Evolutionary conservation across 1,284 basidiomycete genomes (phyloP).

Genomic region (Singerocomus rubriflavus): DNA sequence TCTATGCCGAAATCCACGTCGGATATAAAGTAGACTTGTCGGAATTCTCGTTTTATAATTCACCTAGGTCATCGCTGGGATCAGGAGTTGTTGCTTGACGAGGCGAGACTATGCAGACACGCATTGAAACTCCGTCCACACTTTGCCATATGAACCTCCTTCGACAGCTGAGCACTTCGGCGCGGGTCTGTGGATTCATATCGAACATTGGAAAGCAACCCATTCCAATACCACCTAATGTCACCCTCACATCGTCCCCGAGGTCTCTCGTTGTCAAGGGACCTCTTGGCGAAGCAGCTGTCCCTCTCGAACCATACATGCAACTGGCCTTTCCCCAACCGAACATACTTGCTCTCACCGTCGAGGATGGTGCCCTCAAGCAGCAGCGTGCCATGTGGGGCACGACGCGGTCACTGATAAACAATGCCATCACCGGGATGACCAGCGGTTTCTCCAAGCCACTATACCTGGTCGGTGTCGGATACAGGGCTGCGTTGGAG

Average conservation of each 20-base stretch:
- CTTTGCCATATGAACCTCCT: constrained; percentile 32
- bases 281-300: constrained; percentile 70
- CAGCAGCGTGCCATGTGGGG: constrained; percentile 91
- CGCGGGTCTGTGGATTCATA: constrained; percentile 36
- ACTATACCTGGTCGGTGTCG: constrained; percentile 91
- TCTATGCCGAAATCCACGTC: too few species aligned
- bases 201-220: constrained; percentile 85
- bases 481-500: constrained; percentile 89
- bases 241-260: constrained; percentile 56
- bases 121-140: constrained; percentile 13
- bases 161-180: constrained; percentile 48
- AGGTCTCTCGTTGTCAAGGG: constrained; percentile 71
- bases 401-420: constrained; percentile 83
- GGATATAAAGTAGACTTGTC: too few species aligned
- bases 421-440: constrained; percentile 90
- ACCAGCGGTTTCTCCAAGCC: constrained; percentile 83
- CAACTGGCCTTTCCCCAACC: constrained; percentile 54
- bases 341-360: constrained; percentile 54
- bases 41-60: too few species aligned
- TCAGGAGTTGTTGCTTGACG: too few species aligned
- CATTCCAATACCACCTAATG: constrained; percentile 66
- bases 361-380: constrained; percentile 72
- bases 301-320: constrained; percentile 71
- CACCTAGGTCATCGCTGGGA: too few species aligned
- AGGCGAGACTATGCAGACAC: too few species aligned